phyloP scores from a whole-genome alignment of 257 asterid species.

The Apocynum venetum region DNA sequence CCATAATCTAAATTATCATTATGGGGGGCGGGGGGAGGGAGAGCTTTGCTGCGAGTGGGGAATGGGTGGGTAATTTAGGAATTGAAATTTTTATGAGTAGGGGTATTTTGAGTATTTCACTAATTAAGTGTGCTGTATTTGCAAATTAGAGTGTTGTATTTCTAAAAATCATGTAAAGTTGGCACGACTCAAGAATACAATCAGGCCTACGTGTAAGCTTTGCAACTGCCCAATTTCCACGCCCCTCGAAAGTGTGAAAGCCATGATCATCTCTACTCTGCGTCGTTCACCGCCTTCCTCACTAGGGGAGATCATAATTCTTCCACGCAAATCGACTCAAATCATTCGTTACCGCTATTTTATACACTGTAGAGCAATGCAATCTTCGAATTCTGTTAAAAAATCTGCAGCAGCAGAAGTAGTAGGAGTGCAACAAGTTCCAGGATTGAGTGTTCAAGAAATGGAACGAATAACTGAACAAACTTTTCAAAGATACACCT shows the following conservation, averaged over 20 bases:
- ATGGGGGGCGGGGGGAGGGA: too few relatives aligned
- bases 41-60: too few relatives aligned
- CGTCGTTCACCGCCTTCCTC: not conserved
- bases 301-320: not conserved
- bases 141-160: too few relatives aligned
- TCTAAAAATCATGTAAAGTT: not conserved
- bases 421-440: conserved; percentile 43
- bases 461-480: conserved; percentile 46
- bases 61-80: too few relatives aligned
- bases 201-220: not conserved
- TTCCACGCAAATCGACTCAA: not conserved
- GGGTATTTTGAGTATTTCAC: too few relatives aligned
- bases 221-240: not conserved
- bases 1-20: too few relatives aligned
- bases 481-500: conserved; percentile 42
- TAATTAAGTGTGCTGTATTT: too few relatives aligned
- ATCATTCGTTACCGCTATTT: not conserved
- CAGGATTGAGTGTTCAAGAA: conserved; percentile 55
- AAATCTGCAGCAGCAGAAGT: conserved; percentile 22
- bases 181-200: not conserved
- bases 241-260: not conserved
- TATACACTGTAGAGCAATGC: conserved; percentile 5
- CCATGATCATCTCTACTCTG: not conserved
- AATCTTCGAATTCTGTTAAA: conserved; percentile 30
- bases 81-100: too few relatives aligned